A percentile compares a stretch with the other conserved stretches of the same genome.
Conservation (phyloP, 805 yeast species). For the Wilhelminamyces savonicus region DNA sequence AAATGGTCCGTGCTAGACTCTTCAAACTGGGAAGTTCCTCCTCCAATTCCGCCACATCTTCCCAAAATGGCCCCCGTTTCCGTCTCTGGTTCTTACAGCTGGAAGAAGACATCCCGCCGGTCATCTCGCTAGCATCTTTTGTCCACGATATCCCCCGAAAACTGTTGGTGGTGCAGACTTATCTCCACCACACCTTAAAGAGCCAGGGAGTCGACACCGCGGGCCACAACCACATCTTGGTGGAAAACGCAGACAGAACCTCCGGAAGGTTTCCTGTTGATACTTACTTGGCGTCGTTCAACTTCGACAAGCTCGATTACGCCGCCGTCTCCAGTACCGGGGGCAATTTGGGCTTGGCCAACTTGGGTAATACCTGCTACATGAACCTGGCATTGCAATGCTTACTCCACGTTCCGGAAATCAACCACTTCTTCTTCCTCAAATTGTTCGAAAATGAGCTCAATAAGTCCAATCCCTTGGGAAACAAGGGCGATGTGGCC, state of each 20-base stretch:
- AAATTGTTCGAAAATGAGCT: constrained; percentile 58
- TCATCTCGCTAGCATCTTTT: constrained; percentile 20
- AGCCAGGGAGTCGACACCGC: constrained; percentile 19
- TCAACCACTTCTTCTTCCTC: constrained; percentile 67
- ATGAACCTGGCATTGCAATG: constrained; percentile 96
- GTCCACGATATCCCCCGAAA: constrained; percentile 23
- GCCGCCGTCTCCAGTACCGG: constrained; percentile 10
- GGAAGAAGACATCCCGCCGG: constrained; percentile 15
- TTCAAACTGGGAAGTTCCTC: too few species aligned
- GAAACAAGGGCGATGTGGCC: constrained; percentile 80
- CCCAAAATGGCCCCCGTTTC: constrained; percentile 11
- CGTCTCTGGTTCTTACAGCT: constrained; percentile 39
- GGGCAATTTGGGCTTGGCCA: constrained; percentile 55
- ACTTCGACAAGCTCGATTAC: constrained; percentile 8
- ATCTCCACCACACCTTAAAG: constrained; percentile 18
- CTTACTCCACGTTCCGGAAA: constrained; percentile 76
- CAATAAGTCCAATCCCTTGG: constrained; percentile 75
- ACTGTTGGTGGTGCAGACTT: constrained; percentile 18
- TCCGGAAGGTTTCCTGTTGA: constrained; percentile 2
- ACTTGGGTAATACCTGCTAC: constrained; percentile 87
- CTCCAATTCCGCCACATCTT: too few species aligned
- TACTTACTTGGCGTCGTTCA: constrained; percentile 3
- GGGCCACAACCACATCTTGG: constrained; percentile 22
- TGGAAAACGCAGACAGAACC: constrained; percentile 16
- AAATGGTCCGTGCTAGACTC: constrained; percentile 15